Evolutionary conservation across 495 filamentous ascomycete genomes (phyloP).

Genomic region (Aspergillus hancockii): DNA sequence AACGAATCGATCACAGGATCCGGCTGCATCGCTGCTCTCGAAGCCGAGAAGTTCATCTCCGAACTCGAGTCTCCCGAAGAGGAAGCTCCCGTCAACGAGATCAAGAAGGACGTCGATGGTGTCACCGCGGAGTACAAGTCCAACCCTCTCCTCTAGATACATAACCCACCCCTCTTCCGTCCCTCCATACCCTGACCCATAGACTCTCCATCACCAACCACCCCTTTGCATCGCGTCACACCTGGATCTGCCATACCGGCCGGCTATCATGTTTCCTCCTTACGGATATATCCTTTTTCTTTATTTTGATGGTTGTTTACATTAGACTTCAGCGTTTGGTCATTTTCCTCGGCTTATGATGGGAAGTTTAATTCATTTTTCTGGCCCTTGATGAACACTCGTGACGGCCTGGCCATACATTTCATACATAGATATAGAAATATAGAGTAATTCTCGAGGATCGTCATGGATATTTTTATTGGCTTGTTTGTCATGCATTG

Average conservation of each 20-base stretch:
- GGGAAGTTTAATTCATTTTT: conserved; percentile 8
- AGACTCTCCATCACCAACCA: neutral
- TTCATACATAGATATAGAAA: conserved; percentile 17
- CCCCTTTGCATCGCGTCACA: neutral
- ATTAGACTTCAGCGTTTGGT: conserved; percentile 26
- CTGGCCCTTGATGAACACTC: conserved; percentile 17
- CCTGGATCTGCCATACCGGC: neutral
- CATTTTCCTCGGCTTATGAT: conserved; percentile 20
- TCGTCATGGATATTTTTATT: neutral
- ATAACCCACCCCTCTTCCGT: no score
- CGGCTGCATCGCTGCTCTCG: conserved; percentile 91
- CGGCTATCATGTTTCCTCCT: conserved; percentile 15
- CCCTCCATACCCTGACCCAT: conserved; percentile 13
- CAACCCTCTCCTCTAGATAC: conserved; percentile 61
- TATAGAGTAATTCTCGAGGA: conserved; percentile 19
- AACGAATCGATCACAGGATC: conserved; percentile 57
- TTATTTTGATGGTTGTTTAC: conserved; percentile 18
- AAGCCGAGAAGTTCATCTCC: conserved; percentile 87
- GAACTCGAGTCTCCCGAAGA: conserved; percentile 65
- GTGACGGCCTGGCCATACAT: conserved; percentile 7
- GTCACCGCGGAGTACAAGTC: conserved; percentile 59
- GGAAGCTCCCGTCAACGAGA: conserved; percentile 26
- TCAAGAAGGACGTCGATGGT: conserved; percentile 29
- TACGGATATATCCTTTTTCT: conserved; percentile 16
- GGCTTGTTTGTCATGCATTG: no score